These are phyloP conservation scores for Candida oleophila DNA, from an alignment of 805 yeast species.

Conservation along the genomic window DNA sequence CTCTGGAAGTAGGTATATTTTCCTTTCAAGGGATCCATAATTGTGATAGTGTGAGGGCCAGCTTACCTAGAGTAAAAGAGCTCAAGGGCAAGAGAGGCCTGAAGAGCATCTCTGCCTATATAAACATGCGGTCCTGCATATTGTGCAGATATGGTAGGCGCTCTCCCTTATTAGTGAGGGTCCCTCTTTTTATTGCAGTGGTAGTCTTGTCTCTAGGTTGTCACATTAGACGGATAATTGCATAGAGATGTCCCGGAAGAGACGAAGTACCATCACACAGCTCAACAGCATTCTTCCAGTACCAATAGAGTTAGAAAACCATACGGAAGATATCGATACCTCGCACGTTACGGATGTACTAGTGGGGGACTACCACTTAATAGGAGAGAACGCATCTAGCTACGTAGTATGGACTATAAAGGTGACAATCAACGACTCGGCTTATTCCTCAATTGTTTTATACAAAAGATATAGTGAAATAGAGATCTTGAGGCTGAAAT, in stretches of 20 bases:
- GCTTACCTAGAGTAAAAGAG: too few species aligned
- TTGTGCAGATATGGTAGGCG: too few species aligned
- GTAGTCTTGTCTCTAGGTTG: too few species aligned
- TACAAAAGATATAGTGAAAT: constrained; percentile 70
- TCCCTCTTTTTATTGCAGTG: too few species aligned
- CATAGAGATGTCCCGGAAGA: not conserved
- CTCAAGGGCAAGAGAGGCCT: too few species aligned
- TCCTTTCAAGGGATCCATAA: constrained; percentile 51
- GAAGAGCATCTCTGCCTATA: too few species aligned
- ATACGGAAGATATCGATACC: constrained; percentile 14
- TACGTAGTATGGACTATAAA: constrained; percentile 41
- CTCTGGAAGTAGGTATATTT: constrained; percentile 52
- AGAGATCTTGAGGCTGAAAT: constrained; percentile 39
- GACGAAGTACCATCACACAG: constrained; percentile 12
- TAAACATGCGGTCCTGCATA: not conserved
- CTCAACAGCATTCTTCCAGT: constrained; percentile 34
- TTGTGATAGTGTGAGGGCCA: too few species aligned
- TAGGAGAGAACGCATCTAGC: constrained; percentile 36
- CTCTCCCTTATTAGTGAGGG: too few species aligned
- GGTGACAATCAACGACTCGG: constrained; percentile 35
- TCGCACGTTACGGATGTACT: constrained; percentile 41
- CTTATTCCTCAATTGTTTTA: constrained; percentile 41
- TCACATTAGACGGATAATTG: not conserved
- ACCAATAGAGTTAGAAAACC: constrained; percentile 36
- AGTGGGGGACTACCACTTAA: constrained; percentile 39